Evolutionary conservation across 192 early-diverging fungal genomes (phyloP).

Genomic region (Gamsiella multidivaricata): DNA sequence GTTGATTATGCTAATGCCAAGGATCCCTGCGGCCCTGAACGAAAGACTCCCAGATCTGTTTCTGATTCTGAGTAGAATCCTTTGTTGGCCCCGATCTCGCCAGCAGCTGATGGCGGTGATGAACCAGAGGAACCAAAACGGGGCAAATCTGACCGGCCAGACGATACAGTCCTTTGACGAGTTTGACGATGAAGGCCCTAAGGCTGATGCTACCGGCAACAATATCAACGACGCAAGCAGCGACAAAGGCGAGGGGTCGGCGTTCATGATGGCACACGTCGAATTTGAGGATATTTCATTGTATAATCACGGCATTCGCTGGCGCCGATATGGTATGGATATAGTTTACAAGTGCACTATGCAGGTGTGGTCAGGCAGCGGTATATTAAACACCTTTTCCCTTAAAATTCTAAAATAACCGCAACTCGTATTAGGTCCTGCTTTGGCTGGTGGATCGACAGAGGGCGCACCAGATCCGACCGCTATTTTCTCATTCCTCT

Average conservation of each 20-base stretch:
- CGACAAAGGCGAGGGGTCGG: neutral
- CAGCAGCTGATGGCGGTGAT: constrained; percentile 52
- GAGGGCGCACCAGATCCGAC: constrained; percentile 64
- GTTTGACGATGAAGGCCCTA: constrained; percentile 21
- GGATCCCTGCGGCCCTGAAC: constrained; percentile 59
- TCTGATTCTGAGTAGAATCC: constrained; percentile 62
- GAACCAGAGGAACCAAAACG: constrained; percentile 19
- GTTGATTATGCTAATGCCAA: constrained; percentile 64
- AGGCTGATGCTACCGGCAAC: neutral
- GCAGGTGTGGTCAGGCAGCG: no score
- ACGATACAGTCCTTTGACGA: constrained; percentile 42
- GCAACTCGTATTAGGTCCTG: constrained; percentile 33
- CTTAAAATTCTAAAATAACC: no score
- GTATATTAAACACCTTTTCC: no score
- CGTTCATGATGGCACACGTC: neutral
- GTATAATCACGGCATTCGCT: constrained; percentile 32
- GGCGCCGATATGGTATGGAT: constrained; percentile 53
- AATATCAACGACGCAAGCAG: neutral
- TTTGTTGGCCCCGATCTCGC: constrained; percentile 63
- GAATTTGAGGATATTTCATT: constrained; percentile 41
- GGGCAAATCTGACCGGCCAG: constrained; percentile 31
- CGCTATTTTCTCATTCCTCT: constrained; percentile 67
- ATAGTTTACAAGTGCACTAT: no score
- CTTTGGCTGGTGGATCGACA: constrained; percentile 24
- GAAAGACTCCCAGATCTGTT: constrained; percentile 59